These are phyloP conservation scores for Acanthamoeba triangularis DNA, from an alignment of 208 protist genomes.

Conservation along the genomic window DNA sequence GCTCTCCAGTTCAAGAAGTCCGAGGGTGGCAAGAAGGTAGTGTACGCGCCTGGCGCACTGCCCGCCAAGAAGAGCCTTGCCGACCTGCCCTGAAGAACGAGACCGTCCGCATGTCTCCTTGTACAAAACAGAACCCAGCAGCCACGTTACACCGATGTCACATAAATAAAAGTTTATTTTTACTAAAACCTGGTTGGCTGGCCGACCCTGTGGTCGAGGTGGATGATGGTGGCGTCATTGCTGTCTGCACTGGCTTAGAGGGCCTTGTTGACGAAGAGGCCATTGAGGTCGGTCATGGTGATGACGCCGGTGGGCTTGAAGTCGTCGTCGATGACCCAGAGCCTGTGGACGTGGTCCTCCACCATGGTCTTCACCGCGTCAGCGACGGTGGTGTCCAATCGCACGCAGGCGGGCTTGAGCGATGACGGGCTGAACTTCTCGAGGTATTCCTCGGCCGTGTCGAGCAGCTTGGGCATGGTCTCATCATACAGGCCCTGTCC, in stretches of 20 bases:
- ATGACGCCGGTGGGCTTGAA: slow-evolving; percentile 73
- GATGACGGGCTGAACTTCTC: slow-evolving; percentile 67
- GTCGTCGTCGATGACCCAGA: slow-evolving; percentile 75
- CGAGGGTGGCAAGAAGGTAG: slow-evolving; percentile 33
- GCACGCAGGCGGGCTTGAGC: slow-evolving; percentile 48
- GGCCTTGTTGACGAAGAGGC: slow-evolving; percentile 25
- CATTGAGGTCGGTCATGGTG: slow-evolving; percentile 71
- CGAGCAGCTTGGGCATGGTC: slow-evolving; percentile 63
- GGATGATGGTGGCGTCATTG: not conserved
- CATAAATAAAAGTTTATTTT: not conserved
- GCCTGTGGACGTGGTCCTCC: slow-evolving; percentile 51
- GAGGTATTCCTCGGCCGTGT: slow-evolving; percentile 47
- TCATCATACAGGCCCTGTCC: slow-evolving; percentile 60
- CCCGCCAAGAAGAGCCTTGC: slow-evolving; percentile 68
- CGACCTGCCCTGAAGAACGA: slow-evolving; percentile 4
- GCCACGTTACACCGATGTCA: not conserved
- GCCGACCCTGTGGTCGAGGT: too few species aligned
- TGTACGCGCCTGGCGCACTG: slow-evolving; percentile 12
- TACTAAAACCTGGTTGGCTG: too few species aligned
- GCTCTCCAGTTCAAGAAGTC: slow-evolving; percentile 42
- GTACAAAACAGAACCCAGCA: not conserved
- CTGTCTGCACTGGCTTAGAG: not conserved
- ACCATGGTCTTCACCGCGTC: slow-evolving; percentile 56
- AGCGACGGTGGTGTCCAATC: slow-evolving; percentile 26
- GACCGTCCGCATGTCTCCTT: not conserved